These are phyloP conservation scores for Leccinellum luteum DNA, from an alignment of 768 basidiomycete genomes.

Conservation along the genomic window DNA sequence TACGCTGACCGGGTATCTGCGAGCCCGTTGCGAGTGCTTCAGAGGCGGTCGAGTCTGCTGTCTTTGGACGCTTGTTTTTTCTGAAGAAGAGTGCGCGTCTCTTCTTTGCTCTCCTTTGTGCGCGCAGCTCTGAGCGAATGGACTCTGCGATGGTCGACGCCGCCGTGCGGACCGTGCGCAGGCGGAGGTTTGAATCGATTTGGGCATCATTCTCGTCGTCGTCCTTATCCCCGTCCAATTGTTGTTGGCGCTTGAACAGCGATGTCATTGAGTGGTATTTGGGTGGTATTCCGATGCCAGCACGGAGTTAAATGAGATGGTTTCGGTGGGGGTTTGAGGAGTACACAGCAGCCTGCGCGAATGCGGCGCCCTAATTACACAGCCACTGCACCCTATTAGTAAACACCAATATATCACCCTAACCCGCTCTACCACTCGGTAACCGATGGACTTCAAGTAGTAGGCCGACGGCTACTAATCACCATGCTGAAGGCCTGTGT, in stretches of 20 bases:
- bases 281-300: slow-evolving; percentile 28
- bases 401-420: too few species aligned
- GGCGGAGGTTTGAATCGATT: slow-evolving; percentile 82
- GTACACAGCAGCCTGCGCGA: too few species aligned
- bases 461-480: too few species aligned
- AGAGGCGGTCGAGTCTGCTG: slow-evolving; percentile 31
- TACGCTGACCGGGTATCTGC: slow-evolving; percentile 39
- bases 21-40: slow-evolving; percentile 19
- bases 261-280: not conserved
- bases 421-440: too few species aligned
- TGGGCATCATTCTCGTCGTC: slow-evolving; percentile 45
- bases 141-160: slow-evolving; percentile 88
- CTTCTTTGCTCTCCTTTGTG: slow-evolving; percentile 49
- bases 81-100: slow-evolving; percentile 60
- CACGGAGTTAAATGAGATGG: too few species aligned
- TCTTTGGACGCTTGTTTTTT: slow-evolving; percentile 45
- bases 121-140: slow-evolving; percentile 72
- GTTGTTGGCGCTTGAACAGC: slow-evolving; percentile 18
- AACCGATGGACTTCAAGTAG: too few species aligned
- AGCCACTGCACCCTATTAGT: too few species aligned
- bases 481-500: too few species aligned
- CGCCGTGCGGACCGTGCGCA: slow-evolving; percentile 91
- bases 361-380: too few species aligned
- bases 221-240: not conserved
- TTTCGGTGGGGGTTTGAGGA: too few species aligned